These are phyloP conservation scores for Leucosporidium scottii DNA, from an alignment of 768 basidiomycete species.

Conservation along the genomic window DNA sequence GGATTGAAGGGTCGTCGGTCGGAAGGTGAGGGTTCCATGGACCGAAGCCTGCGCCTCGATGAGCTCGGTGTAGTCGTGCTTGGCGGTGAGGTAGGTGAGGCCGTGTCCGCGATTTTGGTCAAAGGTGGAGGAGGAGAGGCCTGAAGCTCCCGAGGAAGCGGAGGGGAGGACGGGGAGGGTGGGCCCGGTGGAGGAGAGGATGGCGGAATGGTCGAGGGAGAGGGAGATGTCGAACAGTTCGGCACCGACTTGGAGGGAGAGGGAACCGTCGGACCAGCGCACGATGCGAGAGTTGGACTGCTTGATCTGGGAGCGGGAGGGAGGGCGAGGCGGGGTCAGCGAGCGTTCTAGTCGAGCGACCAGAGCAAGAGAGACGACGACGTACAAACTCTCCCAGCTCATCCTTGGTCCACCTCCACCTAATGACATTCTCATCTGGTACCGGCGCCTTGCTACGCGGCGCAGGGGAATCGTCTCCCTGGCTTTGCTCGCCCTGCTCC, in stretches of 20 bases:
- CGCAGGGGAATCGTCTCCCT: constrained; percentile 52
- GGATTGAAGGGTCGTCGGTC: constrained; percentile 82
- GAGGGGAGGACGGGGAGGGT: constrained; percentile 36
- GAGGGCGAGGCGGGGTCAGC: constrained; percentile 3
- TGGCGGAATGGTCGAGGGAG: constrained; percentile 68
- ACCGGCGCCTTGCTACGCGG: constrained; percentile 68
- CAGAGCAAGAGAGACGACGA: constrained; percentile 22
- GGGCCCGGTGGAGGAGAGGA: constrained; percentile 45
- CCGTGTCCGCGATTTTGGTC: constrained; percentile 49
- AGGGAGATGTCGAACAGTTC: constrained; percentile 87
- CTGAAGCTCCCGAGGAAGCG: constrained; percentile 44
- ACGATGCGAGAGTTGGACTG: constrained; percentile 88
- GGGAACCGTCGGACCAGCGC: constrained; percentile 89
- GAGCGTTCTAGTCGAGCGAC: not conserved
- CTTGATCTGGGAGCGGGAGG: constrained; percentile 51
- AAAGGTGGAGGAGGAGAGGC: constrained; percentile 42
- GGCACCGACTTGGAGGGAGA: constrained; percentile 83
- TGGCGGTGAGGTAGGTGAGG: constrained; percentile 79
- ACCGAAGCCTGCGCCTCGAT: constrained; percentile 78
- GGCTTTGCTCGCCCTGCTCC: constrained; percentile 59
- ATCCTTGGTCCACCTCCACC: constrained; percentile 90
- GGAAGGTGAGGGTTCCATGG: constrained; percentile 73
- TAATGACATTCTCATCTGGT: constrained; percentile 81
- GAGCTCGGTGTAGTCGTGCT: constrained; percentile 70
- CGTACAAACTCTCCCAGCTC: constrained; percentile 67